A percentile compares a stretch with the other conserved stretches of the same genome.
Conservation (phyloP, 1,284 basidiomycete species). For the Vanrija humicola region DNA sequence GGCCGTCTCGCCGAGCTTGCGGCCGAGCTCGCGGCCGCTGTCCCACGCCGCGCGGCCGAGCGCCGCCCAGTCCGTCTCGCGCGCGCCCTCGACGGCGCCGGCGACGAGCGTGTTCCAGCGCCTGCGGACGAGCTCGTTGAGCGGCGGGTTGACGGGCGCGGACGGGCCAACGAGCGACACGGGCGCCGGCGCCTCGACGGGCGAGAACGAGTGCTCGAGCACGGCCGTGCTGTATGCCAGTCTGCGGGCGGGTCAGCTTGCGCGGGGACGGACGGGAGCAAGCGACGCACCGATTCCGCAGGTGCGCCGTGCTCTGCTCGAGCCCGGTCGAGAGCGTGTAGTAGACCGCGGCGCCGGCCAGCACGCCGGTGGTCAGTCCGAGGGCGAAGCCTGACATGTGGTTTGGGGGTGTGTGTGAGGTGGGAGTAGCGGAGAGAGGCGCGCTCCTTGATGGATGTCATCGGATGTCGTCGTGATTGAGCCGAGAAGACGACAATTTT, state of each 20-base stretch:
- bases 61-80: constrained; percentile 29
- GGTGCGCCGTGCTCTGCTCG: constrained; percentile 20
- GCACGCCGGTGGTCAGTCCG: constrained; percentile 39
- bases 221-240: constrained; percentile 10
- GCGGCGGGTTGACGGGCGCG: constrained; percentile 17
- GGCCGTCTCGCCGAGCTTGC: background rate
- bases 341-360: constrained; percentile 44
- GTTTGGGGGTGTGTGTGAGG: background rate
- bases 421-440: background rate
- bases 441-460: background rate
- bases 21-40: constrained; percentile 2
- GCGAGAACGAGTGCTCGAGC: constrained; percentile 31
- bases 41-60: constrained; percentile 19
- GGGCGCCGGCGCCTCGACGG: constrained; percentile 23
- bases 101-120: constrained; percentile 39
- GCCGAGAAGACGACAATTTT: constrained; percentile 2
- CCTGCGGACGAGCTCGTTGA: constrained; percentile 26
- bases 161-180: constrained; percentile 32
- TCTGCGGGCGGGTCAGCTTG: background rate
- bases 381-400: constrained; percentile 43
- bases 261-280: background rate
- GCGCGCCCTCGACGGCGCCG: constrained; percentile 18
- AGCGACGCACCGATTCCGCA: constrained; percentile 37
- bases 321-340: constrained; percentile 40
- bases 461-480: background rate